Evolutionary conservation across 2,329 filamentous ascomycete genomes (phyloP).

Genomic region (Cladosporium sp.): DNA sequence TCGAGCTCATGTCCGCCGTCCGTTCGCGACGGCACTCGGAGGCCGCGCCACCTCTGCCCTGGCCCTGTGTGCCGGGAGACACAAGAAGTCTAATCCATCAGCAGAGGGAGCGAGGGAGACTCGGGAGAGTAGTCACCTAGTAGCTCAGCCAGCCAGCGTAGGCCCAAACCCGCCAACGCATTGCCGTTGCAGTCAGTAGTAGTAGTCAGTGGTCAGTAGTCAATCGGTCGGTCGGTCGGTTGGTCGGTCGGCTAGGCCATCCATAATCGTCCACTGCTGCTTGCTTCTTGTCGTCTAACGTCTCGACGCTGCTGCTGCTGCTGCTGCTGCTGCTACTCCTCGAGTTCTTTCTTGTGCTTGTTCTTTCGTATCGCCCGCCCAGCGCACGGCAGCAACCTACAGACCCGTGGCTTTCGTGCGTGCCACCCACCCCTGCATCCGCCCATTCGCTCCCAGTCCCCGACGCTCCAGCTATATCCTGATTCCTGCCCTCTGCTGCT

Average conservation of each 20-base stretch:
- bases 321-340: too few species aligned
- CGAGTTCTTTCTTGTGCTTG: too few species aligned
- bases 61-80: background rate
- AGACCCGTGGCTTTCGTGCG: background rate
- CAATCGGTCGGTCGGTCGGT: too few species aligned
- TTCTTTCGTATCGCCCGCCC: background rate
- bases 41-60: slow-evolving; percentile 8
- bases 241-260: too few species aligned
- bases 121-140: too few species aligned
- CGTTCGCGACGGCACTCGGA: slow-evolving; percentile 7
- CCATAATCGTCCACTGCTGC: background rate
- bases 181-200: too few species aligned
- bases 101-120: too few species aligned
- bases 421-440: slow-evolving; percentile 8
- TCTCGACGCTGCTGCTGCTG: background rate
- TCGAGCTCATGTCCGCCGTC: background rate
- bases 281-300: background rate
- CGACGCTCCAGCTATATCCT: background rate
- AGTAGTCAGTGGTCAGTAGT: too few species aligned
- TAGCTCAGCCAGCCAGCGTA: too few species aligned
- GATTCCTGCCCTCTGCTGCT: background rate
- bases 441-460: background rate
- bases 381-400: background rate
- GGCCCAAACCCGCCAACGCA: too few species aligned
- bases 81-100: background rate